These are phyloP conservation scores for Neurospora sp. DNA, from an alignment of 2,329 filamentous ascomycete genomes.

Conservation along the genomic window DNA sequence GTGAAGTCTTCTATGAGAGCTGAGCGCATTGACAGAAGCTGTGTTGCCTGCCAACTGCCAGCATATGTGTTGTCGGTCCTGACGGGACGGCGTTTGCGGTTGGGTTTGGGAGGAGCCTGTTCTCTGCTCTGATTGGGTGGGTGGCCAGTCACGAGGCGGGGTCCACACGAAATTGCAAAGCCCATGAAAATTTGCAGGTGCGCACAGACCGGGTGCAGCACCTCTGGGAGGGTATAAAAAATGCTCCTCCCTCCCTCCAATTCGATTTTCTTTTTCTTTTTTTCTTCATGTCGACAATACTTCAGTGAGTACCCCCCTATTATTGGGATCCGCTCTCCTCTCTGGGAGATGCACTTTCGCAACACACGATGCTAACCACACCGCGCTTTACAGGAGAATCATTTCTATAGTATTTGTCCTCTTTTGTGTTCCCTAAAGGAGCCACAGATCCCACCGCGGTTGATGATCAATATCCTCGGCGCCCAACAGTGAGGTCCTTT, in stretches of 20 bases:
- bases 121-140: neutral
- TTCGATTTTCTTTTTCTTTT: constrained; percentile 27
- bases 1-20: neutral
- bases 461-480: constrained; percentile 83
- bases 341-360: neutral
- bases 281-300: constrained; percentile 51
- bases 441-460: constrained; percentile 89
- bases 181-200: neutral
- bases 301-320: constrained; percentile 25
- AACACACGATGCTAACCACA: neutral
- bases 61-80: neutral
- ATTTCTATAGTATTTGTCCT: constrained; percentile 95
- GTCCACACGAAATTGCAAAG: neutral
- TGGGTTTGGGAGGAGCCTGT: neutral
- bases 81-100: neutral
- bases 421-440: constrained; percentile 83
- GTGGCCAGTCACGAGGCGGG: neutral
- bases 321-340: neutral
- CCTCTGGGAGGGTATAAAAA: neutral
- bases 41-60: neutral
- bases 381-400: constrained; percentile 50
- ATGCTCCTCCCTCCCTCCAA: neutral
- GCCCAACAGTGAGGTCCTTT: constrained; percentile 74
- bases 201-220: neutral
- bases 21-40: neutral